A percentile compares a stretch with the other conserved stretches of the same genome.
These are phyloP conservation scores for Carex parvula DNA, from an alignment of 176 grass and related monocot species.

Conservation along the genomic window DNA sequence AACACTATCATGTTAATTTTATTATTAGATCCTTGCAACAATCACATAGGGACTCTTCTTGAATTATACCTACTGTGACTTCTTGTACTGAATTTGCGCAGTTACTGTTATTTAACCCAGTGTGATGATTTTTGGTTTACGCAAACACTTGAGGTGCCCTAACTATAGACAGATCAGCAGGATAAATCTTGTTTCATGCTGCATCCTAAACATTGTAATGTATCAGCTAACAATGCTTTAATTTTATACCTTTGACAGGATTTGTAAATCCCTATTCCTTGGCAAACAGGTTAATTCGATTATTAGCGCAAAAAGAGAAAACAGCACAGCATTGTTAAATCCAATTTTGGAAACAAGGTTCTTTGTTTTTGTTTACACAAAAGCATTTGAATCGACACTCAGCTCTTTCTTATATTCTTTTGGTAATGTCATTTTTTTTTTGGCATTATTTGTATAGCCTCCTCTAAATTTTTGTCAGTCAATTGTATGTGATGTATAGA, in stretches of 20 bases:
- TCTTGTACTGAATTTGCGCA: not conserved
- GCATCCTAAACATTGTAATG: not conserved
- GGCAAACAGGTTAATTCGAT: slow-evolving; percentile 2
- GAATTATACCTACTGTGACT: not conserved
- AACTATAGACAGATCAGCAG: too few species aligned
- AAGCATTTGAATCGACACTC: not conserved
- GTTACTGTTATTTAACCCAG: not conserved
- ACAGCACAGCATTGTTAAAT: too few species aligned
- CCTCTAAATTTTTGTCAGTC: slow-evolving; percentile 8
- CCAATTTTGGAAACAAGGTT: slow-evolving; percentile 5
- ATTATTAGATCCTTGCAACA: not conserved
- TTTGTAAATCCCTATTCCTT: not conserved
- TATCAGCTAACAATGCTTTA: not conserved
- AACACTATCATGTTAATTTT: not conserved
- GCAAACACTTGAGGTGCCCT: too few species aligned
- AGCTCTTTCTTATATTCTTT: not conserved
- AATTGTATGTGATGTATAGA: slow-evolving; percentile 23
- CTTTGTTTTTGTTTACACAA: slow-evolving; percentile 4
- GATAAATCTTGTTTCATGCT: not conserved
- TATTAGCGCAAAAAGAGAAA: not conserved
- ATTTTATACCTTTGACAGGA: slow-evolving; percentile 13
- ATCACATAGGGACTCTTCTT: not conserved
- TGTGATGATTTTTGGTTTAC: not conserved
- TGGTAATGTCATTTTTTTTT: slow-evolving; percentile 9
- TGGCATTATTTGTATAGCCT: slow-evolving; percentile 12